Conservation (phyloP, 352 stramenopile genomes). For the Globisporangium spinosum region DNA sequence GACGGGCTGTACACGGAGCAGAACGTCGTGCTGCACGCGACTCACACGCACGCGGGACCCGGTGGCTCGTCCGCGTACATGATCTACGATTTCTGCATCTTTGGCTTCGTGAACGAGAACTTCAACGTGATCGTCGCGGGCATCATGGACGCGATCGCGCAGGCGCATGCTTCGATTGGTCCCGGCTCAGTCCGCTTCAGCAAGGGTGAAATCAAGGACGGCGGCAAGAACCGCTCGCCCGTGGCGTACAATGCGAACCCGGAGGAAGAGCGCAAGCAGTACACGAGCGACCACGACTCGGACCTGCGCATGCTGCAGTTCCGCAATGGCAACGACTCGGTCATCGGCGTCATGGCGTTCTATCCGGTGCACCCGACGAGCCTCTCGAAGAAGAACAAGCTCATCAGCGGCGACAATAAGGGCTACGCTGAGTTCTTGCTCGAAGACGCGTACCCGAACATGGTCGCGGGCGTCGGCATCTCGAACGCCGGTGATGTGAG, state of each 20-base stretch:
- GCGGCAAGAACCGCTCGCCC: constrained; percentile 67
- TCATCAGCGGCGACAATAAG: constrained; percentile 85
- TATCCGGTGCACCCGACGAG: constrained; percentile 78
- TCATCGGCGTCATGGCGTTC: constrained; percentile 65
- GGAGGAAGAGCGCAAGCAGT: constrained; percentile 41
- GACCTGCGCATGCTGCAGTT: constrained; percentile 67
- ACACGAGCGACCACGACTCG: constrained; percentile 57
- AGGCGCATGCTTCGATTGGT: constrained; percentile 48
- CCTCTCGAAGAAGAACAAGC: constrained; percentile 61
- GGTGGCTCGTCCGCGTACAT: constrained; percentile 75
- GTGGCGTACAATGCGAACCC: constrained; percentile 71
- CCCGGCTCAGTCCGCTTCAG: constrained; percentile 36
- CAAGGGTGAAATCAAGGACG: constrained; percentile 26
- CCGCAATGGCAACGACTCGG: constrained; percentile 22
- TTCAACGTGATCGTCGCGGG: constrained; percentile 67
- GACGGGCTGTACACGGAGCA: constrained; percentile 45
- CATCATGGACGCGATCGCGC: constrained; percentile 55
- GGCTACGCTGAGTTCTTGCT: constrained; percentile 44
- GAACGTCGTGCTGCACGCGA: constrained; percentile 74
- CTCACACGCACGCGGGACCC: constrained; percentile 76
- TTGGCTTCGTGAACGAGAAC: constrained; percentile 45
- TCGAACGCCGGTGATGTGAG: constrained; percentile 44
- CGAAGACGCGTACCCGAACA: constrained; percentile 25
- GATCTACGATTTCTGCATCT: constrained; percentile 56
- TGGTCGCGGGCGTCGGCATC: constrained; percentile 34